These are phyloP conservation scores for Pichia heedii DNA, from an alignment of 805 yeast species.

Conservation along the genomic window DNA sequence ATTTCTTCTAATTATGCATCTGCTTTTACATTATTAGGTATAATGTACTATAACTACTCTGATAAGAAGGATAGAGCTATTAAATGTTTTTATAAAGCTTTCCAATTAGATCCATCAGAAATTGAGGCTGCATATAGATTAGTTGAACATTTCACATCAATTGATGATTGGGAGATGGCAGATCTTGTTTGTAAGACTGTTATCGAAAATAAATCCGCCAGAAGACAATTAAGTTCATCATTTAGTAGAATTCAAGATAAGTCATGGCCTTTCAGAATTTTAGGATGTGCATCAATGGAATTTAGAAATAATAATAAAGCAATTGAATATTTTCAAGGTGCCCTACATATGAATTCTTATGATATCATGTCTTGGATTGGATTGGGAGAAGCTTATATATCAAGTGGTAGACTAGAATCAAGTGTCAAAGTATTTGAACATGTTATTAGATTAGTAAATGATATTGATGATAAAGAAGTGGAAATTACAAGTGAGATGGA, in stretches of 20 bases:
- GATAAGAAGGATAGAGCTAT: constrained; percentile 61
- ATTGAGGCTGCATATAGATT: constrained; percentile 63
- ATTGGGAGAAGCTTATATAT: constrained; percentile 89
- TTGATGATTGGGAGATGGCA: constrained; percentile 77
- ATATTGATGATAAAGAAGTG: constrained; percentile 6
- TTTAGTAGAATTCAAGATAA: constrained; percentile 22
- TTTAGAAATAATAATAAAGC: constrained; percentile 67
- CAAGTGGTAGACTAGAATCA: constrained; percentile 81
- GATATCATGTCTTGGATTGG: constrained; percentile 89
- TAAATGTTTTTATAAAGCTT: constrained; percentile 82
- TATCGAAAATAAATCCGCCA: constrained; percentile 53
- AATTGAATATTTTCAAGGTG: constrained; percentile 80
- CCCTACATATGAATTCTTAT: constrained; percentile 55
- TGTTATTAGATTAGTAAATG: constrained; percentile 45
- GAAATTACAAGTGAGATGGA: constrained; percentile 10
- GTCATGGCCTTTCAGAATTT: constrained; percentile 83
- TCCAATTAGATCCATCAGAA: constrained; percentile 77
- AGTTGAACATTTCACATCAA: constrained; percentile 57
- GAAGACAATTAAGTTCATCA: constrained; percentile 27
- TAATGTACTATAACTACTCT: constrained; percentile 51
- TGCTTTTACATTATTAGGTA: constrained; percentile 74
- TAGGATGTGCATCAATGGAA: constrained; percentile 73
- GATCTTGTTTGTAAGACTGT: constrained; percentile 62
- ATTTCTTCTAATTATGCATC: constrained; percentile 61
- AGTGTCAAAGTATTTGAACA: constrained; percentile 72